A percentile compares a stretch with the other conserved stretches of the same genome.
Evolutionary conservation across 176 grass and related monocot species (phyloP).

Genomic region (Musa beccarii): DNA sequence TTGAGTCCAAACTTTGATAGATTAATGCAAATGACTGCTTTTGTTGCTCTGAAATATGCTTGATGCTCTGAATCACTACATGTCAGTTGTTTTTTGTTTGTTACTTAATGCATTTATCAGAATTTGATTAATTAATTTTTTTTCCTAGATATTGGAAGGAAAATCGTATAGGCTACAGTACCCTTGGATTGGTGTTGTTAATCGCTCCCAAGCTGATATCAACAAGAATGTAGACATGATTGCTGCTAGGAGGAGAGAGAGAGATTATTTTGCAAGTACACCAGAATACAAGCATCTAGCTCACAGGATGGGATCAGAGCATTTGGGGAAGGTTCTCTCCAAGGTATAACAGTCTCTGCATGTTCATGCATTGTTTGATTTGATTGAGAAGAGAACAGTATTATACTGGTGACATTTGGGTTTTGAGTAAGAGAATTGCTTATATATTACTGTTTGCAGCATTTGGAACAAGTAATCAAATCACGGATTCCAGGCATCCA

Average conservation of each 20-base stretch:
- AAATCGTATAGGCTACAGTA: constrained; percentile 13
- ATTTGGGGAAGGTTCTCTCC: constrained; percentile 20
- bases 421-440: not conserved
- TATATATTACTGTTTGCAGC: not conserved
- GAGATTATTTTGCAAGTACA: constrained; percentile 19
- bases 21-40: not conserved
- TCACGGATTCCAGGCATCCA: constrained; percentile 21
- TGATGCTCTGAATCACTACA: not conserved
- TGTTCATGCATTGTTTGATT: too few species aligned
- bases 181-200: constrained; percentile 23
- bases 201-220: constrained; percentile 20
- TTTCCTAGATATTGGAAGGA: constrained; percentile 20
- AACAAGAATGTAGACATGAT: constrained; percentile 28
- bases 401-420: not conserved
- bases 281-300: constrained; percentile 19
- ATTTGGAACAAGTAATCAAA: constrained; percentile 23
- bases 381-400: too few species aligned
- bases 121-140: not conserved
- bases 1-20: too few species aligned
- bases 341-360: not conserved
- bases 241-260: constrained; percentile 16
- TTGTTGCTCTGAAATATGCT: not conserved
- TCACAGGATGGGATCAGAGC: constrained; percentile 23
- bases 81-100: not conserved
- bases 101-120: not conserved